Conservation (phyloP, 1,284 basidiomycete genomes). For the Trametes versicolor region DNA sequence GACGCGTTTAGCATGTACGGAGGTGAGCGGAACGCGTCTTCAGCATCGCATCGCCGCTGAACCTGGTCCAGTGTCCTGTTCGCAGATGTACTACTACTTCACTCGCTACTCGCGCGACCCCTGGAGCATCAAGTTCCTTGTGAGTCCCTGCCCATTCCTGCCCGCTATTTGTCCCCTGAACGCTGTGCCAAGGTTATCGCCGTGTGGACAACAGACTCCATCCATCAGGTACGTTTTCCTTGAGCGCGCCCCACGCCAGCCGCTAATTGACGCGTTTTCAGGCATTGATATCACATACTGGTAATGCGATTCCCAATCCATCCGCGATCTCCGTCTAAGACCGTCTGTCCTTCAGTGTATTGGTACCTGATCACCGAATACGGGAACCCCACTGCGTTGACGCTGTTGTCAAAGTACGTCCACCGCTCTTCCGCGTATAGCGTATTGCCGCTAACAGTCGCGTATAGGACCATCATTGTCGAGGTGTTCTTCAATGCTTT, state of each 20-base stretch:
- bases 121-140: conserved; percentile 60
- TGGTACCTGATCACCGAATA: conserved; percentile 62
- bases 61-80: conserved; percentile 55
- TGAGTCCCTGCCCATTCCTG: conserved; percentile 34
- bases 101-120: conserved; percentile 59
- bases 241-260: too few relatives aligned
- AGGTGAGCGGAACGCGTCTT: conserved; percentile 46
- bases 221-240: conserved; percentile 46
- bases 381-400: conserved; percentile 48
- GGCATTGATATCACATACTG: conserved; percentile 61
- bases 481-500: conserved; percentile 66
- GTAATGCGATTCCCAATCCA: conserved; percentile 43
- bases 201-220: conserved; percentile 56
- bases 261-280: conserved; percentile 38
- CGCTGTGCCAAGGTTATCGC: conserved; percentile 48
- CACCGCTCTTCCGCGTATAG: neutral
- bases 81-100: conserved; percentile 67
- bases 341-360: conserved; percentile 53
- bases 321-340: neutral
- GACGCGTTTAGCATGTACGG: conserved; percentile 52
- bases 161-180: neutral
- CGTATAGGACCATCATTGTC: conserved; percentile 57
- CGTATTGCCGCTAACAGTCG: neutral
- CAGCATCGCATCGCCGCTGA: neutral
- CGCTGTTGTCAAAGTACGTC: conserved; percentile 21